Percentiles rank a stretch among this genome's conserved stretches.
Conservation (phyloP, 768 basidiomycete species). For the Serpula lacrymans region DNA sequence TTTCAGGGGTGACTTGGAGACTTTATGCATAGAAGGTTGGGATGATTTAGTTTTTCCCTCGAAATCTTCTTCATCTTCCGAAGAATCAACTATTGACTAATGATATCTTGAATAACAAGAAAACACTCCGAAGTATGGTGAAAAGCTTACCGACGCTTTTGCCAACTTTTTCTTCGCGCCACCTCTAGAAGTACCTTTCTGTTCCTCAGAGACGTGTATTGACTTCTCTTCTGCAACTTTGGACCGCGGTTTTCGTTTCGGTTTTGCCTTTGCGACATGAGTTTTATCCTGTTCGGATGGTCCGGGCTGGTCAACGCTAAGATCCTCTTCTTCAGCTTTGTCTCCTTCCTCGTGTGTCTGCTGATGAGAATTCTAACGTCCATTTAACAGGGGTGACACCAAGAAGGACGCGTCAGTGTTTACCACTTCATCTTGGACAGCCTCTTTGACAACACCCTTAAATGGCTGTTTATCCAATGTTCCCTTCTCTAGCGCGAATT, state of each 20-base stretch:
- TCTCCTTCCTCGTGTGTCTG: background rate
- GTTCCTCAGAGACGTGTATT: too few species aligned
- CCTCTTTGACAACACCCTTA: slow-evolving; percentile 44
- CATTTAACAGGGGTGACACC: slow-evolving; percentile 6
- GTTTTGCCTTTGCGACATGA: slow-evolving; percentile 1
- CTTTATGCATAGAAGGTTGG: slow-evolving; percentile 12
- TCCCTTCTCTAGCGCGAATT: slow-evolving; percentile 42
- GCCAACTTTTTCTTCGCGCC: too few species aligned
- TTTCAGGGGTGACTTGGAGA: background rate
- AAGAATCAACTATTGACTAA: slow-evolving; percentile 26
- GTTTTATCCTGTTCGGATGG: slow-evolving; percentile 9
- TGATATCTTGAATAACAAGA: too few species aligned
- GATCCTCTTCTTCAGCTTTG: slow-evolving; percentile 3
- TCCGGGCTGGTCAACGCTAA: background rate
- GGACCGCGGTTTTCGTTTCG: background rate
- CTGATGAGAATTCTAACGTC: slow-evolving; percentile 2
- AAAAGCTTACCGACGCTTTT: too few species aligned
- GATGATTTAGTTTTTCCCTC: slow-evolving; percentile 1
- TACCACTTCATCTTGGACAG: slow-evolving; percentile 37
- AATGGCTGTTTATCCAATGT: slow-evolving; percentile 41
- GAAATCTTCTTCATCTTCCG: slow-evolving; percentile 20
- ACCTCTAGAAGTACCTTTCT: too few species aligned
- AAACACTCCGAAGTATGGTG: too few species aligned
- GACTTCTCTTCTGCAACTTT: background rate
- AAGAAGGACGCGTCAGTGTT: slow-evolving; percentile 13